Base-by-base conservation (phyloP, 2,329 filamentous ascomycete genomes). In the Fusarium piperis region DNA sequence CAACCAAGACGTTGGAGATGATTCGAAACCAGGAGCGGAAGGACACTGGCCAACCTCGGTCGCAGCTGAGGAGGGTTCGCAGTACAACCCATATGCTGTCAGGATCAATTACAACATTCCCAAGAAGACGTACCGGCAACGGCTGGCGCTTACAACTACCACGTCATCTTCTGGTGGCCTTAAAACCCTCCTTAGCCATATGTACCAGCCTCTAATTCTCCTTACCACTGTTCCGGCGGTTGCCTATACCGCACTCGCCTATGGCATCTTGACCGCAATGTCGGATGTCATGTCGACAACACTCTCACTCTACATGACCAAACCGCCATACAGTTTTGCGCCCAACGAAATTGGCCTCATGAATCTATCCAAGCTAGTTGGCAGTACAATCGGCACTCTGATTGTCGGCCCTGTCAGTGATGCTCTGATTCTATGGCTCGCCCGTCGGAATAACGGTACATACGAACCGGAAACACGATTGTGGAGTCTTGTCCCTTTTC, bases 241-340 rank as follows among this genome's bases (percentile, higher is more conserved):
- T 9, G 20, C 36, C 8, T 67, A 61, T 32, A 53, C 33, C 10
- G 35, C 65, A 1, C 18, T 67, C 8, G 35, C 30, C 3, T 67
- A 64, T 26, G 65, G 56, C 8, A 16, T 15, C 18, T 20, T 62
- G 20, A 46, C 59, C 6, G 63, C 35, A 1, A 20, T 23, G 12
- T 59, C 18, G 16, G 46, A 53, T 13, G 33, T 67, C 48, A 26
- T 60, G 4, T 9, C 26, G 8, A 56, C 59, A 3, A 41, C 56
- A 2, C 7, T 59, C 13, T 63, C 64, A 1, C n/a, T n/a, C 3
- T 57, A 39, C 11, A 51, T 68, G 55, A 57, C 16, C 16, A 13
- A 9, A 1, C 80, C 81, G 0, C 78, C 79, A 0, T 80, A 79
- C 64, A 76, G 73, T 57, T 80, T 80, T 35, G 41, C 61, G 16